phyloP scores from a whole-genome alignment of 176 grass and related monocot species.

The Otatea glauca region DNA sequence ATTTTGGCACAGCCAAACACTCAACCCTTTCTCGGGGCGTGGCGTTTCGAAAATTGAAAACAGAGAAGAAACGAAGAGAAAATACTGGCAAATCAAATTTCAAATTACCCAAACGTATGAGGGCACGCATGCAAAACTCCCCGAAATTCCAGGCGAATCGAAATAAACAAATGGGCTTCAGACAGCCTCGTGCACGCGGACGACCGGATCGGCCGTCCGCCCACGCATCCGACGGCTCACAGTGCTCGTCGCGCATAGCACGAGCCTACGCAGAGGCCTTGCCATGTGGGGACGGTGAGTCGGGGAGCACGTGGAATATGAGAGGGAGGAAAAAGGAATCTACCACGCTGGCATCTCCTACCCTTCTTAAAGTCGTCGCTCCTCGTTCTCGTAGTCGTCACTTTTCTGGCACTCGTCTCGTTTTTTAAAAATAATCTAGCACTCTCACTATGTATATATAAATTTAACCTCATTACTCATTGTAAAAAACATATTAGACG shows the following conservation, averaged over 20 bases:
- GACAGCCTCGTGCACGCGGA: not conserved
- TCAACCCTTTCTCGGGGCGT: not conserved
- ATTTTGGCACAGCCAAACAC: not conserved
- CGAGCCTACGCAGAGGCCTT: not conserved
- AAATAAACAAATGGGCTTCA: conserved; percentile 1
- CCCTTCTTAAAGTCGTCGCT: no score
- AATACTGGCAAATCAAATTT: not conserved
- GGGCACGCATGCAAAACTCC: not conserved
- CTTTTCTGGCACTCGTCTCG: no score
- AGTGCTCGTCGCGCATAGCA: not conserved
- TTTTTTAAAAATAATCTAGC: no score
- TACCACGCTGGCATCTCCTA: conserved; percentile 20
- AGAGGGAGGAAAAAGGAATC: conserved; percentile 28
- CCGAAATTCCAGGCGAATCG: not conserved
- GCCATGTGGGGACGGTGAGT: not conserved
- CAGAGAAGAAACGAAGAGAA: not conserved
- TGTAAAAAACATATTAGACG: no score
- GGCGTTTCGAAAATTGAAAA: not conserved
- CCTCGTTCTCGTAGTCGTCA: no score
- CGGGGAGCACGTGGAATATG: conserved; percentile 36
- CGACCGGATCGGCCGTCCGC: not conserved
- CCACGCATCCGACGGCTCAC: not conserved
- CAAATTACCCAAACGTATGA: rapidly evolving
- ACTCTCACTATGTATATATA: no score
- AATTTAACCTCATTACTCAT: no score